Conservation (phyloP, 2,329 filamentous ascomycete genomes). For the Cercospora zeina region DNA sequence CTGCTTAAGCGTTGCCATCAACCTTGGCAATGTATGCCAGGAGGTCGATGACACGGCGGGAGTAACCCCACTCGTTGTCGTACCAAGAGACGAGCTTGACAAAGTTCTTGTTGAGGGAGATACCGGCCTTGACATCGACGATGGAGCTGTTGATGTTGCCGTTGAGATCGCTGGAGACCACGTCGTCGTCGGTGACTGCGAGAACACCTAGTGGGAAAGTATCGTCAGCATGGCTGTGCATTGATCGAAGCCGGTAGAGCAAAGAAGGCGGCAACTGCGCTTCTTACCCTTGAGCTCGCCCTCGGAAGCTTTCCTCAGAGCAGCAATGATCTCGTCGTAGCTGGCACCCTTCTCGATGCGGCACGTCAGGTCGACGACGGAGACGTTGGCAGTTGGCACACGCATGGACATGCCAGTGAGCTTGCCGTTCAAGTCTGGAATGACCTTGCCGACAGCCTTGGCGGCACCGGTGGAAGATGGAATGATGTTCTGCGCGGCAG, state of each 20-base stretch:
- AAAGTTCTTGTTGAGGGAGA: slow-evolving; percentile 97
- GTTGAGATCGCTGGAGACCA: slow-evolving; percentile 92
- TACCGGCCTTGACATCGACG: slow-evolving; percentile 99
- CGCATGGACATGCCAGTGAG: slow-evolving; percentile 99
- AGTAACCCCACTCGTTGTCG: slow-evolving; percentile 98
- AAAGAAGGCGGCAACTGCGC: not conserved
- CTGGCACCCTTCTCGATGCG: slow-evolving; percentile 86
- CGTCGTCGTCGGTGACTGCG: slow-evolving; percentile 92
- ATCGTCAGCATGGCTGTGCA: not conserved
- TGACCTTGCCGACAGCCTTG: slow-evolving; percentile 99
- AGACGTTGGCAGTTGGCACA: slow-evolving; percentile 98
- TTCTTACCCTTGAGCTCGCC: slow-evolving; percentile 79
- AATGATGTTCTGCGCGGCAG: slow-evolving; percentile 99
- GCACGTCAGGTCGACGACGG: slow-evolving; percentile 94
- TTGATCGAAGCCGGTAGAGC: not conserved
- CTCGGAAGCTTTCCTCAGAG: slow-evolving; percentile 80
- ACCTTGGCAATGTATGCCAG: slow-evolving; percentile 47
- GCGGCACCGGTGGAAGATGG: slow-evolving; percentile 98
- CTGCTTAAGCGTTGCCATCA: slow-evolving; percentile 39
- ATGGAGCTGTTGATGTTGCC: slow-evolving; percentile 93
- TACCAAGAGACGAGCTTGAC: slow-evolving; percentile 94
- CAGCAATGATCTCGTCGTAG: slow-evolving; percentile 91
- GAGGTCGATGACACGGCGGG: slow-evolving; percentile 67
- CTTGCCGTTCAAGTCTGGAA: slow-evolving; percentile 97
- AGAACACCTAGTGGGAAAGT: slow-evolving; percentile 67